Conservation (phyloP, 2,329 filamentous ascomycete genomes). For the Monilinia aucupariae region DNA sequence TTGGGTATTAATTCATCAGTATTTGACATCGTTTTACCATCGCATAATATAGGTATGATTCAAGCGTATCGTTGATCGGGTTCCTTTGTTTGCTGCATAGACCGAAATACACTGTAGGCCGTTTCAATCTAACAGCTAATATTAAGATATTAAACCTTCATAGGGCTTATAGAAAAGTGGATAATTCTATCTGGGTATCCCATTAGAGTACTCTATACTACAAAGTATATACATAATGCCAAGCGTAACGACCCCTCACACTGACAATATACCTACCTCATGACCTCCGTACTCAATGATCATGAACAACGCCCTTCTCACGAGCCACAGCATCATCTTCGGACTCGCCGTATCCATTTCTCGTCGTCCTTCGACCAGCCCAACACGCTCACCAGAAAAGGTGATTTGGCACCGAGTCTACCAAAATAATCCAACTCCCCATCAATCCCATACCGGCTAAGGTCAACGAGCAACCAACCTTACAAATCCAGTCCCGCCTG, state of each 20-base stretch:
- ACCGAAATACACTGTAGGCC: not conserved
- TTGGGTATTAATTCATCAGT: not conserved
- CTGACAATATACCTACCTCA: not conserved
- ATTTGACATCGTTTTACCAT: not conserved
- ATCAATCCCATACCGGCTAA: not conserved
- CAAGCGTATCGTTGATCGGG: too few relatives aligned
- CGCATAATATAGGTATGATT: not conserved
- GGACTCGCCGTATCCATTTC: not conserved
- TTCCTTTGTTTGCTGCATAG: not conserved
- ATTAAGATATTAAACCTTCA: not conserved
- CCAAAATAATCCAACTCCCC: not conserved
- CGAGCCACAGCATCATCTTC: not conserved
- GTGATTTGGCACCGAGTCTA: not conserved
- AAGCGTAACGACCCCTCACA: not conserved
- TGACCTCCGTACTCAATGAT: not conserved
- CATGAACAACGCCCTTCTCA: not conserved
- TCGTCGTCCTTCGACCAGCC: not conserved
- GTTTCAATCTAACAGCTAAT: not conserved
- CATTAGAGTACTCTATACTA: too few relatives aligned
- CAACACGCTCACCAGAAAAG: too few relatives aligned
- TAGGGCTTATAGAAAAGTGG: not conserved
- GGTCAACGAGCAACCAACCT: too few relatives aligned
- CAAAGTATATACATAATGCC: not conserved
- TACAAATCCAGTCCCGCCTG: too few relatives aligned
- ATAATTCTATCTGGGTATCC: not conserved